A percentile compares a stretch with the other conserved stretches of the same genome.
Evolutionary conservation across 331 rosid genomes (phyloP).

Genomic region (Pyracantha coccinea): DNA sequence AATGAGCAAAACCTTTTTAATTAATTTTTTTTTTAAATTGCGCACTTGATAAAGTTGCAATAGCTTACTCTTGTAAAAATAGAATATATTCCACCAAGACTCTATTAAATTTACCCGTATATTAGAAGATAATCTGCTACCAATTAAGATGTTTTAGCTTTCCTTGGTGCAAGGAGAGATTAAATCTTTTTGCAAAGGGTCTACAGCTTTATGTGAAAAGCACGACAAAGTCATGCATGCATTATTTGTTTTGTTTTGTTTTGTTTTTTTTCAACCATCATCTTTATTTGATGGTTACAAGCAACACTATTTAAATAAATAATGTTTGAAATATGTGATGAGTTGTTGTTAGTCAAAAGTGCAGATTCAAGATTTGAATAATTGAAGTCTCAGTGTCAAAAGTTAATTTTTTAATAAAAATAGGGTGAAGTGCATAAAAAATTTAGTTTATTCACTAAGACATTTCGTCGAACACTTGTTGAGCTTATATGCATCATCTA

Average conservation of each 20-base stretch:
- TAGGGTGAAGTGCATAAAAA: accelerated
- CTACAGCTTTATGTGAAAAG: not conserved
- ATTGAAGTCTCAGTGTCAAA: no score
- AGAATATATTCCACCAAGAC: not conserved
- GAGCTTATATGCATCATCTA: no score
- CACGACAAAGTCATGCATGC: not conserved
- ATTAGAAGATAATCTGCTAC: no score
- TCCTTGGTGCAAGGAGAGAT: not conserved
- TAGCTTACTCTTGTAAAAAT: not conserved
- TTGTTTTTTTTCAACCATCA: not conserved
- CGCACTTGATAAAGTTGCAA: not conserved
- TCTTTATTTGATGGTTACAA: not conserved
- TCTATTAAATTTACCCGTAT: not conserved
- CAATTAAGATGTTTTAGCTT: not conserved
- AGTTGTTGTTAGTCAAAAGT: not conserved
- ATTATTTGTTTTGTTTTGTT: not conserved
- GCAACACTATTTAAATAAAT: not conserved
- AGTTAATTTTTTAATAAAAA: no score
- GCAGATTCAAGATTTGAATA: no score
- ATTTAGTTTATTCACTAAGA: no score
- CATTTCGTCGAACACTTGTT: no score
- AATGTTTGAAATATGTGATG: not conserved
- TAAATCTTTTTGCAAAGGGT: not conserved
- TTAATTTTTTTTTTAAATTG: not conserved
- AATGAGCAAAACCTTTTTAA: not conserved